Percentiles rank a stretch among this genome's conserved stretches.
These are phyloP conservation scores for Phialophora verrucosa DNA, from an alignment of 2,329 filamentous ascomycete genomes.

Conservation along the genomic window DNA sequence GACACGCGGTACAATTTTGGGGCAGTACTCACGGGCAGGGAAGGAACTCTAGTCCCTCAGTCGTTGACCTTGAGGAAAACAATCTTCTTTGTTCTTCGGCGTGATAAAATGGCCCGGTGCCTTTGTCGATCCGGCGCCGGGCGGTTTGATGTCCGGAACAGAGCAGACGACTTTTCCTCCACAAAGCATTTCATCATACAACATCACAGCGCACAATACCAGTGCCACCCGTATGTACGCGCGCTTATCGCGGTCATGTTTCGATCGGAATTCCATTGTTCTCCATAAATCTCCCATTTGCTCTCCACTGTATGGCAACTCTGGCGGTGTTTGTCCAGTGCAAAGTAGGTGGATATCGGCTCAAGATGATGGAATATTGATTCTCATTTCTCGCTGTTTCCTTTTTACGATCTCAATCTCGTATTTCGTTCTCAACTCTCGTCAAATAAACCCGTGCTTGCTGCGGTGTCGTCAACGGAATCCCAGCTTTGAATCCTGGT, in stretches of 20 bases:
- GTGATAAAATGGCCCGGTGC: conserved; percentile 12
- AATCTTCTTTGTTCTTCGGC: conserved; percentile 16
- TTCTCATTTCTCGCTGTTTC: neutral
- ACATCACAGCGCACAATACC: conserved; percentile 36
- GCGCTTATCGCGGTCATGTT: conserved; percentile 19
- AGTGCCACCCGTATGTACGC: conserved; percentile 29
- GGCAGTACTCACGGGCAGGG: conserved; percentile 26
- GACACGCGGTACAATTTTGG: neutral
- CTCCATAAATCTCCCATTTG: conserved; percentile 32
- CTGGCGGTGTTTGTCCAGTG: conserved; percentile 10
- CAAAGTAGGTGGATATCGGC: neutral
- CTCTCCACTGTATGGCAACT: conserved; percentile 28
- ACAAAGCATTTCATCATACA: conserved; percentile 36
- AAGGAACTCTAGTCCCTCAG: conserved; percentile 41
- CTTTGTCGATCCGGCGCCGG: conserved; percentile 10
- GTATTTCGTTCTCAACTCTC: conserved; percentile 10
- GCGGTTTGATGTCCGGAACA: conserved; percentile 9
- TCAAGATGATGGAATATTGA: conserved; percentile 10
- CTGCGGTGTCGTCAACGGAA: conserved; percentile 47
- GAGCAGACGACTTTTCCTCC: conserved; percentile 23
- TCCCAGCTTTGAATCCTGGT: conserved; percentile 51
- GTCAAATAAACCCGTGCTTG: conserved; percentile 30
- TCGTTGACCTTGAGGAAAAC: conserved; percentile 24
- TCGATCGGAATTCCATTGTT: conserved; percentile 33
- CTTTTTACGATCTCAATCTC: conserved; percentile 13